Evolutionary conservation across 164 flowering plant genomes (phyloP).

Genomic region (Paratinospora sagittata): DNA sequence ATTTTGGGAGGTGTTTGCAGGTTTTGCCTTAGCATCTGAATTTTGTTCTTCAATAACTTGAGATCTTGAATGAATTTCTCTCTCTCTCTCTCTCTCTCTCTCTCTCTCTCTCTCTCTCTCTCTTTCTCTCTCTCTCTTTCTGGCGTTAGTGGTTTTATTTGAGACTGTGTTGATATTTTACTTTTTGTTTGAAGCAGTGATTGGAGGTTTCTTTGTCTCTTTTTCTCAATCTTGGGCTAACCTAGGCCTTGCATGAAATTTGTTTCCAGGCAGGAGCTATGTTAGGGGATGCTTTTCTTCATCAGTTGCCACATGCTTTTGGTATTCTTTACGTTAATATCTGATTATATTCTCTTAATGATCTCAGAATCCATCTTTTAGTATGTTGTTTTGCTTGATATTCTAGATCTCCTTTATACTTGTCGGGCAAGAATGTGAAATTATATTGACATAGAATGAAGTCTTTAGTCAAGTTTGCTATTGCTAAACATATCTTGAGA

Average conservation of each 20-base stretch:
- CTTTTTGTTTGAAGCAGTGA: too few species aligned
- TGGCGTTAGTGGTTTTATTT: too few species aligned
- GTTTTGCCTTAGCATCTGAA: too few species aligned
- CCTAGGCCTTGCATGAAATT: slow-evolving; percentile 9
- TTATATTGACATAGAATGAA: not conserved
- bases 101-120: too few species aligned
- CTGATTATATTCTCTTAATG: too few species aligned
- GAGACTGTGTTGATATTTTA: too few species aligned
- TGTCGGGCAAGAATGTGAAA: not conserved
- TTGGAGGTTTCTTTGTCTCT: not conserved
- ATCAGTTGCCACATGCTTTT: slow-evolving; percentile 97
- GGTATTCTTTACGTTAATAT: slow-evolving; percentile 44
- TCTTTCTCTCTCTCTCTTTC: too few species aligned
- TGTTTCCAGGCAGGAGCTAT: slow-evolving; percentile 91
- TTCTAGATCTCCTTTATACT: not conserved
- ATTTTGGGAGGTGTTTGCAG: too few species aligned
- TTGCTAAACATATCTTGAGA: not conserved
- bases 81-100: too few species aligned
- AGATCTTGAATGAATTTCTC: too few species aligned
- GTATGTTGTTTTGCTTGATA: not conserved
- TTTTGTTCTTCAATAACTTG: too few species aligned
- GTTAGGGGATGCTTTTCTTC: slow-evolving; percentile 99
- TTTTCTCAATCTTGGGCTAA: not conserved
- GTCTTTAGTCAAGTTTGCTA: not conserved
- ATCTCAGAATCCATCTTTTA: too few species aligned